Evolutionary conservation across 2,329 filamentous ascomycete species (phyloP), one percentile per base, ranked within the genome.

Genomic region (Shiraia bambusicola): DNA sequence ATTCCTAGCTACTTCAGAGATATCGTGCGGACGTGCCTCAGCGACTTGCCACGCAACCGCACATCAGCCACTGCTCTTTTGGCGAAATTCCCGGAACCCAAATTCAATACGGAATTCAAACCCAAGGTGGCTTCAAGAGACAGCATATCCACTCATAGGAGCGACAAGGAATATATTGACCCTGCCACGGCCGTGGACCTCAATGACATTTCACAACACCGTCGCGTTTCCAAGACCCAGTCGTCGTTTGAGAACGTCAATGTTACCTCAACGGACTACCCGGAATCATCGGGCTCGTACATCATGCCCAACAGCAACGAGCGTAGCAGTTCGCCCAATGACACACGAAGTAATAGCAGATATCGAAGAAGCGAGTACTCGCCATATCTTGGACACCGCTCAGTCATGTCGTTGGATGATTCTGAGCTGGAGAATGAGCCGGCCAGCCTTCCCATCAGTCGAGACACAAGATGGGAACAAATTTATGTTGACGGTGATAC

Each of bases 1-100:
- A 78, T 94, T 7, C 93, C 93, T 0, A 74, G 77, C 10, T 97
- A 91, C 77, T 97, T 88, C 67, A 81, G 82, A 45, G 76, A 80
- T 12, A 76, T 95, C 34, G 83, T 95, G 27, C 79, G 83, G 38
- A 82, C 82, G 12, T 97, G 92, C 63, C 75, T 97, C 37, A 86
- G 81, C 50, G 77, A 84, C 19, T 77, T 83, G 44, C 92, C 93
- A 6, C 82, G 86, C 42, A 73, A 81, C 40, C 81, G 93, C 36
- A 72, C 82, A 9, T 83, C 88, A 36, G 92, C 93, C 3, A 81
- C 82, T 34, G 78, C 84, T 17, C 76, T 97, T 11, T 73, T 95
- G 8, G 37, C 42, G 12, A 53, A 43, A 26, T 66, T 68, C 30
- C 70, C 70, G 1, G 52, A 66, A 3, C 33, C 46, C 9, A 13